These are phyloP conservation scores for Teunomyces cretensis DNA, from an alignment of 805 yeast genomes.

Conservation along the genomic window DNA sequence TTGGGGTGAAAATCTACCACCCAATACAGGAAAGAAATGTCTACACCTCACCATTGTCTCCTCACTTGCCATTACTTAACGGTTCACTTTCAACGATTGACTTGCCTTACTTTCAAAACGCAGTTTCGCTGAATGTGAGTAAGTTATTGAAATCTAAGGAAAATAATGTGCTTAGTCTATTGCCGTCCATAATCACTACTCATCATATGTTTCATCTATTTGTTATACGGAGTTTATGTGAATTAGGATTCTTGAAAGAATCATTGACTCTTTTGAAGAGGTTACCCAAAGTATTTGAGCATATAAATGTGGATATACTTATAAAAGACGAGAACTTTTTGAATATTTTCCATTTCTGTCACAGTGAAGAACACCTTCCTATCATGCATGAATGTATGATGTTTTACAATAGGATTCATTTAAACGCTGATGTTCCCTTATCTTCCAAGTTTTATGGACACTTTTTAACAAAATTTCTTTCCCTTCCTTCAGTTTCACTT, in stretches of 20 bases:
- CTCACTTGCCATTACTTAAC: constrained; percentile 24
- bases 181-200: constrained; percentile 17
- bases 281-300: constrained; percentile 13
- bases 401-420: not conserved
- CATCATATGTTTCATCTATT: constrained; percentile 29
- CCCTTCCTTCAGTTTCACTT: not conserved
- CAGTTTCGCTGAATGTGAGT: constrained; percentile 18
- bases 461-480: not conserved
- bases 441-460: constrained; percentile 6
- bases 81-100: constrained; percentile 29
- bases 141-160: constrained; percentile 1
- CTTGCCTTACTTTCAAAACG: constrained; percentile 28
- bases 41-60: constrained; percentile 19
- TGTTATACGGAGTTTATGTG: constrained; percentile 27
- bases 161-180: constrained; percentile 17
- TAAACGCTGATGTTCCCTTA: not conserved
- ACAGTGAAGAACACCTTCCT: not conserved
- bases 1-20: constrained; percentile 13
- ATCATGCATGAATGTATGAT: not conserved
- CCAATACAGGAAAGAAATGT: constrained; percentile 29
- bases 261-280: constrained; percentile 24
- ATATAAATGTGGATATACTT: not conserved
- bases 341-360: constrained; percentile 6
- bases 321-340: constrained; percentile 9
- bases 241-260: constrained; percentile 21